These are phyloP conservation scores for Pichia sp. DNA, from an alignment of 1,139 yeast species.

Conservation along the genomic window DNA sequence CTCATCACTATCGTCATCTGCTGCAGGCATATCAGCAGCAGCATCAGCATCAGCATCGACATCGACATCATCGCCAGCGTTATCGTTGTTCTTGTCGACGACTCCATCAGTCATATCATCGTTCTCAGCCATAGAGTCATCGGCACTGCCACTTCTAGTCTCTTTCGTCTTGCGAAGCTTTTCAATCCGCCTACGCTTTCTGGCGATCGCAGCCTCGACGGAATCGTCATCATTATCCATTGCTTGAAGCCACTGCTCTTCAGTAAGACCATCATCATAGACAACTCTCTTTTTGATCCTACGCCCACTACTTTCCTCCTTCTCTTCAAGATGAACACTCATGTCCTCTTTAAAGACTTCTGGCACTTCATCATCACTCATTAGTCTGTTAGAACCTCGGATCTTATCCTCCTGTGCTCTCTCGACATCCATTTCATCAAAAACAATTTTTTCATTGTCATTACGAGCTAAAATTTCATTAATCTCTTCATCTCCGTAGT, in stretches of 20 bases:
- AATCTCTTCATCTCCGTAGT: slow-evolving; percentile 65
- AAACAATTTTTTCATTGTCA: slow-evolving; percentile 52
- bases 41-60: slow-evolving; percentile 5
- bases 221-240: slow-evolving; percentile 59
- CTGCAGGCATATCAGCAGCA: slow-evolving; percentile 10
- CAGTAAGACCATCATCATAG: slow-evolving; percentile 69
- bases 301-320: slow-evolving; percentile 48
- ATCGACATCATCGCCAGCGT: slow-evolving; percentile 2
- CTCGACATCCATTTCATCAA: slow-evolving; percentile 55
- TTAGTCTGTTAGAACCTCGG: slow-evolving; percentile 42
- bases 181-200: slow-evolving; percentile 28
- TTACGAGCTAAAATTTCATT: slow-evolving; percentile 69
- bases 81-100: slow-evolving; percentile 8
- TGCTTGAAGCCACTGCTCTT: slow-evolving; percentile 76
- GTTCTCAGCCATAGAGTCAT: slow-evolving; percentile 8
- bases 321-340: slow-evolving; percentile 46
- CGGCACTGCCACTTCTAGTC: slow-evolving; percentile 10
- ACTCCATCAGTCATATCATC: slow-evolving; percentile 11
- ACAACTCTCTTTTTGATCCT: slow-evolving; percentile 59
- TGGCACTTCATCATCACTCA: slow-evolving; percentile 62
- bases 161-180: slow-evolving; percentile 22
- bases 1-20: slow-evolving; percentile 18
- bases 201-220: slow-evolving; percentile 32
- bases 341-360: slow-evolving; percentile 65
- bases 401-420: slow-evolving; percentile 36